Evolutionary conservation across 2,329 filamentous ascomycete genomes (phyloP), one percentile per base, ranked within the genome.

Genomic region (Ophiocordyceps sinensis): DNA sequence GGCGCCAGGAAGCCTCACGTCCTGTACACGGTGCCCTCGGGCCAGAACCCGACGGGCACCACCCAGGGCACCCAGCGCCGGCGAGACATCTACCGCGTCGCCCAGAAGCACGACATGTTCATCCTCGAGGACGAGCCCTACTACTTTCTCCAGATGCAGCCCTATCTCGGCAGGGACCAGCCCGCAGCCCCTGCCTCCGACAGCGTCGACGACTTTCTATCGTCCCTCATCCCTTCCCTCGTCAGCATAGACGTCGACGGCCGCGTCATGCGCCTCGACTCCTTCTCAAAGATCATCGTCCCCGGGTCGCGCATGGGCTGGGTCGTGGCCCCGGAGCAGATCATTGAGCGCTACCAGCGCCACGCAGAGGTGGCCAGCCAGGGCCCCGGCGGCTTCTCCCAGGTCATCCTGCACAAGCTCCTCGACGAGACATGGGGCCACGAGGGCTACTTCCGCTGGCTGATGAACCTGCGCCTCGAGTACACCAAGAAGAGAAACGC

Each of bases 381-480:
- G 57, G 86, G 85, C 15, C 87, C 91, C 0, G 80, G 77, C 43
- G 91, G 91, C 36, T 75, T 94, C 53, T 79, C 83, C 0, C 89
- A 96, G 64, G 67, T 91, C 19, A 68, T 89, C 9, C 65, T 96
- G 41, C 88, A 84, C 66, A 93, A 94, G 64, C 68, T 98, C 19
- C 70, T 98, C 2, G 91, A 98, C 49, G 86, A 94, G 61, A 78
- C 80, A 39, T 98, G 91, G 91, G 91, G 89, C 21, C 91, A 98
- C 54, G 71, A 76, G 35, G 88, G 88, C 2, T 98, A 93, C 56
- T 62, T 98, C 21, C 72, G 81, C 53, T 98, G 91, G 91, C 65
- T 98, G 47, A 83, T 91, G 56, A 73, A 85, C 56, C 65, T 96
- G 52, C 75, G 87, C 37, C 60, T 77, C 52, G 77, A 87, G 60